Evolutionary conservation across 169 alveolate species (phyloP).

Genomic region (Babesia microti): DNA sequence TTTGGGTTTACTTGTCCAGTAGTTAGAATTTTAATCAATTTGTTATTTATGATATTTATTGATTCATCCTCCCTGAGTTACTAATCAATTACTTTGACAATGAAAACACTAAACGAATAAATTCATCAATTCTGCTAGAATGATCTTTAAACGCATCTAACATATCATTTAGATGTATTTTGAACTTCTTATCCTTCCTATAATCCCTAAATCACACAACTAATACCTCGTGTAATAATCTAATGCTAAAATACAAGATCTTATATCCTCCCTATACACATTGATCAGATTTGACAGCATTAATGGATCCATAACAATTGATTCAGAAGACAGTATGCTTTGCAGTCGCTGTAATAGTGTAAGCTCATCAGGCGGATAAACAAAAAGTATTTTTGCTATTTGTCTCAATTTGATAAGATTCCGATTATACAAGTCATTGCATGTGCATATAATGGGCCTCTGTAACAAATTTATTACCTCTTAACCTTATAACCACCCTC

Average conservation of each 20-base stretch:
- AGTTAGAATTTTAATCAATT: slow-evolving; percentile 9
- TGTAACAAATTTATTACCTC: slow-evolving; percentile 18
- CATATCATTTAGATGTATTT: background rate
- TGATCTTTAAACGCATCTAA: background rate
- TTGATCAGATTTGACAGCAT: slow-evolving; percentile 45
- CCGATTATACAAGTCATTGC: slow-evolving; percentile 79
- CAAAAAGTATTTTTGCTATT: slow-evolving; percentile 47
- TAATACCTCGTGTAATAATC: slow-evolving; percentile 24
- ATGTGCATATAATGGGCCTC: slow-evolving; percentile 92
- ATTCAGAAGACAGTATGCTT: slow-evolving; percentile 45
- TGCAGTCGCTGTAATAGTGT: slow-evolving; percentile 37
- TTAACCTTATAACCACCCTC: slow-evolving; percentile 29
- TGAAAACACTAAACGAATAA: slow-evolving; percentile 13
- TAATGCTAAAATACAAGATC: slow-evolving; percentile 35
- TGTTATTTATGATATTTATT: slow-evolving; percentile 4
- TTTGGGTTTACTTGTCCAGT: slow-evolving; percentile 13
- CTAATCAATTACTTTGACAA: slow-evolving; percentile 24
- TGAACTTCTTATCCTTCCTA: no score
- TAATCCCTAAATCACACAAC: no score
- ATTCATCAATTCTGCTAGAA: slow-evolving; percentile 18
- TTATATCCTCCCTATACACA: slow-evolving; percentile 46
- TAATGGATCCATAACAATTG: slow-evolving; percentile 28
- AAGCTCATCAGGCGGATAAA: slow-evolving; percentile 45
- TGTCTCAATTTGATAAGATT: slow-evolving; percentile 59
- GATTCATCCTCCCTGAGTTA: slow-evolving; percentile 7